These are phyloP conservation scores for Phytopythium sindhum DNA, from an alignment of 352 stramenopile genomes.

Conservation along the genomic window DNA sequence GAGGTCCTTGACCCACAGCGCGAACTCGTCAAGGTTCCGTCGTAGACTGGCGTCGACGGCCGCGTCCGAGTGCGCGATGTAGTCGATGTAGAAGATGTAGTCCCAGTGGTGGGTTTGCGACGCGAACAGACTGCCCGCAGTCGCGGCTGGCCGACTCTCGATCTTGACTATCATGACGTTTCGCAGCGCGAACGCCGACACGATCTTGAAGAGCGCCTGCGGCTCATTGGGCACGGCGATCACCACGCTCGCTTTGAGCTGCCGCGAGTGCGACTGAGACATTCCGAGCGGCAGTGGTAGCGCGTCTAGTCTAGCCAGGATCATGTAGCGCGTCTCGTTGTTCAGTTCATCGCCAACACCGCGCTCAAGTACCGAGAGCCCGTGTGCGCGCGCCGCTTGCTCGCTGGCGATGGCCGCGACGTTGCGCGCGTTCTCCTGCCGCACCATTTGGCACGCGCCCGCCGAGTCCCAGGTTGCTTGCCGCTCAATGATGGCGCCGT, in stretches of 20 bases:
- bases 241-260: slow-evolving; percentile 67
- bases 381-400: slow-evolving; percentile 47
- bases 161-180: slow-evolving; percentile 83
- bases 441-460: slow-evolving; percentile 62
- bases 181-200: slow-evolving; percentile 70
- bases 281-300: slow-evolving; percentile 31
- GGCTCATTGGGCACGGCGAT: slow-evolving; percentile 68
- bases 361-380: slow-evolving; percentile 50
- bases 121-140: slow-evolving; percentile 50
- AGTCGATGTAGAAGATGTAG: slow-evolving; percentile 83
- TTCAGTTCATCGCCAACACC: slow-evolving; percentile 62
- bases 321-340: slow-evolving; percentile 74
- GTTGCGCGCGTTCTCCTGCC: slow-evolving; percentile 39
- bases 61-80: slow-evolving; percentile 45
- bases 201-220: slow-evolving; percentile 73
- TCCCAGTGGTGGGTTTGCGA: slow-evolving; percentile 74
- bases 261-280: slow-evolving; percentile 10
- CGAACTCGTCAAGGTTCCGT: slow-evolving; percentile 69
- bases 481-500: slow-evolving; percentile 49
- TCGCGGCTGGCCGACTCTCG: slow-evolving; percentile 69
- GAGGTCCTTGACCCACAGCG: slow-evolving; percentile 73
- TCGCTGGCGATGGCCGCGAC: slow-evolving; percentile 66
- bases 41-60: slow-evolving; percentile 48
- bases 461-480: slow-evolving; percentile 66
- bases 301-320: slow-evolving; percentile 53